phyloP scores from a whole-genome alignment of 331 rosid genomes.

The Cydonia oblonga region DNA sequence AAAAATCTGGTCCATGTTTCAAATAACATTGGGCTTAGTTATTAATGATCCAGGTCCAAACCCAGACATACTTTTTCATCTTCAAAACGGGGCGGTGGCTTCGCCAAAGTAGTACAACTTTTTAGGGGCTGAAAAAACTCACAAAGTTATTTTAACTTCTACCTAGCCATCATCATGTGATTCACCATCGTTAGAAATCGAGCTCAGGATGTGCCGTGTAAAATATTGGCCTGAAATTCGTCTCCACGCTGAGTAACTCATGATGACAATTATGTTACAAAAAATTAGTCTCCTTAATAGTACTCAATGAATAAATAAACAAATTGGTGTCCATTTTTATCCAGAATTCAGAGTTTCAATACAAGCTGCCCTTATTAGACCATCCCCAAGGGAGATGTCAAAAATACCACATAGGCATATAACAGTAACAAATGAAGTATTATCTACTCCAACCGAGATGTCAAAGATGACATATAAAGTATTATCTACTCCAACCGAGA shows the following conservation, averaged over 20 bases:
- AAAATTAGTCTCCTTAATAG: no score
- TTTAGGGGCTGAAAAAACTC: accelerated
- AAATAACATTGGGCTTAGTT: not conserved
- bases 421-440: no score
- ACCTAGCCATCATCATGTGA: accelerated
- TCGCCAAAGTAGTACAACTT: accelerated
- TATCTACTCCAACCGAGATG: no score
- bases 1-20: no score
- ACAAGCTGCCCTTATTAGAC: not conserved
- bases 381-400: no score
- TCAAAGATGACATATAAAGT: no score
- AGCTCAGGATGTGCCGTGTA: no score
- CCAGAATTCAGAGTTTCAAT: not conserved
- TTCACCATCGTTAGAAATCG: accelerated
- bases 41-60: not conserved
- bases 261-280: no score
- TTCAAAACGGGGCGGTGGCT: accelerated
- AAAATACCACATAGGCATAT: no score
- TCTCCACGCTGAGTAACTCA: no score
- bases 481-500: no score
- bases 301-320: not conserved
- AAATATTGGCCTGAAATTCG: accelerated
- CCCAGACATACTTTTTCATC: not conserved
- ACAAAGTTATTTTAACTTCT: accelerated
- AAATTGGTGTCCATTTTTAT: not conserved